phyloP scores from a whole-genome alignment of 176 grass and related monocot genomes.

The Oryza australiensis region DNA sequence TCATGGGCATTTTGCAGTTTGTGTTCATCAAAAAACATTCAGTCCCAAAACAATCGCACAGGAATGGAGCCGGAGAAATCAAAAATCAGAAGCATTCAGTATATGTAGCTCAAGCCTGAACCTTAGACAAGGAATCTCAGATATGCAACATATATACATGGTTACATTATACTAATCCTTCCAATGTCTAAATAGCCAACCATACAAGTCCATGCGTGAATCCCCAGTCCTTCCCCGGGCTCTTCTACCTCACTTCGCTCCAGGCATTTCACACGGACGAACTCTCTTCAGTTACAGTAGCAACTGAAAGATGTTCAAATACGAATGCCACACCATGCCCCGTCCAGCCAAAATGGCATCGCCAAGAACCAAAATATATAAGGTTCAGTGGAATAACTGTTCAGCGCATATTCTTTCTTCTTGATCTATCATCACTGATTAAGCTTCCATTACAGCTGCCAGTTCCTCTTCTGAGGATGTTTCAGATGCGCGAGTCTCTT shows the following conservation, averaged over 20 bases:
- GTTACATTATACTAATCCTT: background rate
- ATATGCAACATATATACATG: slow-evolving; percentile 44
- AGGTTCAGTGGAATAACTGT: slow-evolving; percentile 19
- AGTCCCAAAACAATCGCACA: background rate
- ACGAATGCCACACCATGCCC: background rate
- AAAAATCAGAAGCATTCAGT: background rate
- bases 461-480: slow-evolving; percentile 48
- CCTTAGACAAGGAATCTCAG: background rate
- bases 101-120: background rate
- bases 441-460: slow-evolving; percentile 33
- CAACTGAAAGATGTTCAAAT: background rate
- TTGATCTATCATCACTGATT: background rate
- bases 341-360: background rate
- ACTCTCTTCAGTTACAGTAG: background rate
- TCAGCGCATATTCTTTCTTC: background rate
- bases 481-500: slow-evolving; percentile 38
- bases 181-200: slow-evolving; percentile 6
- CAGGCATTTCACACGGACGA: background rate
- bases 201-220: background rate
- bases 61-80: background rate
- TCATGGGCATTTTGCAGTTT: background rate
- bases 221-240: background rate
- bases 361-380: slow-evolving; percentile 22
- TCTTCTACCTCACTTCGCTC: background rate
- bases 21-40: background rate